These are phyloP conservation scores for Stipa capillata DNA, from an alignment of 176 grass and related monocot genomes.

Conservation along the genomic window DNA sequence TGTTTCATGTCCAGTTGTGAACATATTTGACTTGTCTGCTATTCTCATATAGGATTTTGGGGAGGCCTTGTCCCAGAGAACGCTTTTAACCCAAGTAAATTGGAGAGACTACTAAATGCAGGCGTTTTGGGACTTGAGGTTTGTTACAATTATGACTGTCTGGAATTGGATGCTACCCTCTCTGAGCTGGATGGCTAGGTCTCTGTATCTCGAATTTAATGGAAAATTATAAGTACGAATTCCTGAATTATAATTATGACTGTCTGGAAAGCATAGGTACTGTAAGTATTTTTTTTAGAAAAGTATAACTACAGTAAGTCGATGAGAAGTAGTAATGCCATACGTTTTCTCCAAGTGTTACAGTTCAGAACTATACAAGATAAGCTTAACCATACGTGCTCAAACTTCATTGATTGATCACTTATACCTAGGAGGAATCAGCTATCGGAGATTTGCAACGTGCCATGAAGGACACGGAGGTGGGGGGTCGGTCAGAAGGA, in stretches of 20 bases:
- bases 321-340: background rate
- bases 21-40: background rate
- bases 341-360: background rate
- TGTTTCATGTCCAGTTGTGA: background rate
- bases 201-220: background rate
- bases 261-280: background rate
- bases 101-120: constrained; percentile 65
- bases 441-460: constrained; percentile 73
- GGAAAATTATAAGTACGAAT: background rate
- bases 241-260: background rate
- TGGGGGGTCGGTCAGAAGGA: constrained; percentile 72
- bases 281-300: background rate
- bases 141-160: too few relatives aligned
- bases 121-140: constrained; percentile 95
- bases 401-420: background rate
- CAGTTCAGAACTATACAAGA: background rate
- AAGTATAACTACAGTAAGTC: background rate
- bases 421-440: constrained; percentile 64
- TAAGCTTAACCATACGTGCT: background rate
- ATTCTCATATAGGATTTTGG: constrained; percentile 72
- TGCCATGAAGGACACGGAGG: constrained; percentile 58
- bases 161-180: background rate
- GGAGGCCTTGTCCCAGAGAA: constrained; percentile 98
- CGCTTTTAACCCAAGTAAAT: constrained; percentile 57
- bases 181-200: background rate